Conservation (phyloP, 1,139 yeast genomes). For the Yamadazyma atlantica region DNA sequence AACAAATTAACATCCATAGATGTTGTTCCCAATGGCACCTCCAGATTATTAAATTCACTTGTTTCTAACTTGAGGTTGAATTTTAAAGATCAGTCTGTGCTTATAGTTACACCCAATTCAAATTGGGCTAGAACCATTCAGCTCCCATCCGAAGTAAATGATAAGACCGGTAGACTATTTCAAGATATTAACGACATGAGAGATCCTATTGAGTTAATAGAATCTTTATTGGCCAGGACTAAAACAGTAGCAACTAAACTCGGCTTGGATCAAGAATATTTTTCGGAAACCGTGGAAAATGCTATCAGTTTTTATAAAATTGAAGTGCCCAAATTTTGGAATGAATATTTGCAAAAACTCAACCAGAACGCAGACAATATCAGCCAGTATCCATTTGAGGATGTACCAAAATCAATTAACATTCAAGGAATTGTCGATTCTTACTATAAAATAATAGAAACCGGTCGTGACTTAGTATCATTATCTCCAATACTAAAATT, state of each 20-base stretch:
- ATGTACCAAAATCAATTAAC: not conserved
- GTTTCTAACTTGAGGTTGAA: constrained; percentile 20
- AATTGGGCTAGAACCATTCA: constrained; percentile 4
- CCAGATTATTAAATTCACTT: constrained; percentile 10
- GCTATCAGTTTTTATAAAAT: constrained; percentile 8
- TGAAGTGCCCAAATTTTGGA: constrained; percentile 7
- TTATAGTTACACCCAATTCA: constrained; percentile 29
- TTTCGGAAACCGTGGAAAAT: constrained; percentile 3
- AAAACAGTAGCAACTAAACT: constrained; percentile 29
- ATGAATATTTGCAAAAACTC: constrained; percentile 3
- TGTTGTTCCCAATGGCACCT: constrained; percentile 9
- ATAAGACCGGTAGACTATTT: not conserved
- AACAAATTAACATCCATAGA: constrained; percentile 13
- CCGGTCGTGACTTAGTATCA: constrained; percentile 1
- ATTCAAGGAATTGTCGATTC: constrained; percentile 3
- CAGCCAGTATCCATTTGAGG: constrained; percentile 9
- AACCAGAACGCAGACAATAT: not conserved
- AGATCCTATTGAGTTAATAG: constrained; percentile 8
- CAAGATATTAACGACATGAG: not conserved
- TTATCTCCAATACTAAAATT: constrained; percentile 8
- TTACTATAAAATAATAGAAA: constrained; percentile 3
- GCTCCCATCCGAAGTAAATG: not conserved
- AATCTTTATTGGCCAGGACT: constrained; percentile 24
- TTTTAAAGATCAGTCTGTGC: constrained; percentile 27
- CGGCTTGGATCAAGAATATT: constrained; percentile 27